Conservation (phyloP, 2,329 filamentous ascomycete genomes). For the Fusarium mexicanum region DNA sequence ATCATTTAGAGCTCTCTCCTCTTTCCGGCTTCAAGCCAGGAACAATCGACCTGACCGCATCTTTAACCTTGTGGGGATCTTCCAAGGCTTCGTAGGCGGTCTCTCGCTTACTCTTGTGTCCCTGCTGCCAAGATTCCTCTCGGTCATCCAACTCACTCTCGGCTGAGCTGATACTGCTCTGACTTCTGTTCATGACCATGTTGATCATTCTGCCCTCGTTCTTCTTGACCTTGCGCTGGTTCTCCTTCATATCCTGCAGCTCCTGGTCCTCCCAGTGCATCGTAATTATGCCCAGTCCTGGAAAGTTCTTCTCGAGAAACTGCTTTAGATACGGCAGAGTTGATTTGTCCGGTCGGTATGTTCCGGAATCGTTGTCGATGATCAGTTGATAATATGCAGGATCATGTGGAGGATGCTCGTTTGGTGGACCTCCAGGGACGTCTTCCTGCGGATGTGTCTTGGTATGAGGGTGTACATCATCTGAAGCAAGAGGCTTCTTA, state of each 20-base stretch:
- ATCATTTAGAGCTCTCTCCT: constrained; percentile 34
- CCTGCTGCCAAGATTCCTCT: constrained; percentile 52
- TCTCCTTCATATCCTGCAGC: constrained; percentile 78
- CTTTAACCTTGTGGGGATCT: constrained; percentile 58
- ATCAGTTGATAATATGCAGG: constrained; percentile 80
- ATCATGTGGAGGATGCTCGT: constrained; percentile 54
- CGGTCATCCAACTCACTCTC: constrained; percentile 62
- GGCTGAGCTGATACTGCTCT: constrained; percentile 62
- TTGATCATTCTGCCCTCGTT: constrained; percentile 60
- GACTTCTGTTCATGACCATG: constrained; percentile 67
- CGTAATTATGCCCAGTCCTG: constrained; percentile 76
- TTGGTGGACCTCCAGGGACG: constrained; percentile 58
- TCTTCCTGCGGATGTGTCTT: constrained; percentile 63
- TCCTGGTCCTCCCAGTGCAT: constrained; percentile 83
- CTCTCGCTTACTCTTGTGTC: constrained; percentile 62
- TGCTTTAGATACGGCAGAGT: constrained; percentile 75
- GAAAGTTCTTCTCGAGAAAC: constrained; percentile 78
- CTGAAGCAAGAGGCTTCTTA: constrained; percentile 56
- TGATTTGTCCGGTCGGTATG: constrained; percentile 86
- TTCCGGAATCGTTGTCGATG: constrained; percentile 96
- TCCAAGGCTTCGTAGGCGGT: constrained; percentile 61
- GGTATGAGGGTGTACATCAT: constrained; percentile 55
- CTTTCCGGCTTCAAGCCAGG: constrained; percentile 36
- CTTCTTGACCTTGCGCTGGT: constrained; percentile 80
- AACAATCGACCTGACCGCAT: constrained; percentile 43